A percentile compares a stretch with the other conserved stretches of the same genome.
These are phyloP conservation scores for Pseudogymnoascus sp. DNA, from an alignment of 2,329 filamentous ascomycete genomes.

Conservation along the genomic window DNA sequence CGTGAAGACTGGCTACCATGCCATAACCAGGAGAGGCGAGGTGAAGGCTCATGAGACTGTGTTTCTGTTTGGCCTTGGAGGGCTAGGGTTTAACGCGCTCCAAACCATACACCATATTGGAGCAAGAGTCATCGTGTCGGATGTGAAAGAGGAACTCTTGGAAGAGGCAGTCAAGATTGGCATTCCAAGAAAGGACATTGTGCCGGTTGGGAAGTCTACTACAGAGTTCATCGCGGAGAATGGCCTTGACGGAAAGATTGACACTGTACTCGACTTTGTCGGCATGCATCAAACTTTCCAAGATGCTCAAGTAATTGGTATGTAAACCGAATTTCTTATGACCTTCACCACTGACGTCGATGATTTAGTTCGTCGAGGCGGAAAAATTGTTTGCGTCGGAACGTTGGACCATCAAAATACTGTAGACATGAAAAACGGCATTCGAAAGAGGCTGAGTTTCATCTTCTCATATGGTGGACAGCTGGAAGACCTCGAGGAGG, in stretches of 20 bases:
- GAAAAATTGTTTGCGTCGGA: constrained; percentile 35
- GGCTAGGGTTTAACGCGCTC: constrained; percentile 35
- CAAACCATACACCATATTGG: constrained; percentile 40
- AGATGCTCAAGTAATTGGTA: constrained; percentile 31
- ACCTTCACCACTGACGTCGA: not conserved
- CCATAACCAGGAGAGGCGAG: constrained; percentile 31
- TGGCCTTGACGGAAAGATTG: constrained; percentile 21
- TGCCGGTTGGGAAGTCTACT: constrained; percentile 25
- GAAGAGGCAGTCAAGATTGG: constrained; percentile 29
- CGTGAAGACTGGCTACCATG: constrained; percentile 35
- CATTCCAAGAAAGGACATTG: constrained; percentile 27
- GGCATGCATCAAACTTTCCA: constrained; percentile 32
- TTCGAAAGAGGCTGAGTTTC: constrained; percentile 34
- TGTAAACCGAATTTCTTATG: constrained; percentile 11
- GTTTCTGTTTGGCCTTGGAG: constrained; percentile 35
- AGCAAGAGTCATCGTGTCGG: constrained; percentile 35
- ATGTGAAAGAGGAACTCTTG: constrained; percentile 27
- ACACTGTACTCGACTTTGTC: constrained; percentile 31
- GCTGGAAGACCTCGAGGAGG: constrained; percentile 32
- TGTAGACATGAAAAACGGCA: constrained; percentile 38
- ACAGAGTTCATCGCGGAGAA: constrained; percentile 26
- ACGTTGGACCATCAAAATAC: constrained; percentile 34
- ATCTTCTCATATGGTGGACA: constrained; percentile 39
- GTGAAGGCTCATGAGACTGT: constrained; percentile 32
- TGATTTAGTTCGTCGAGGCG: constrained; percentile 29